Evolutionary conservation across 2,329 filamentous ascomycete species (phyloP).

Genomic region (Elsinoe perseae): DNA sequence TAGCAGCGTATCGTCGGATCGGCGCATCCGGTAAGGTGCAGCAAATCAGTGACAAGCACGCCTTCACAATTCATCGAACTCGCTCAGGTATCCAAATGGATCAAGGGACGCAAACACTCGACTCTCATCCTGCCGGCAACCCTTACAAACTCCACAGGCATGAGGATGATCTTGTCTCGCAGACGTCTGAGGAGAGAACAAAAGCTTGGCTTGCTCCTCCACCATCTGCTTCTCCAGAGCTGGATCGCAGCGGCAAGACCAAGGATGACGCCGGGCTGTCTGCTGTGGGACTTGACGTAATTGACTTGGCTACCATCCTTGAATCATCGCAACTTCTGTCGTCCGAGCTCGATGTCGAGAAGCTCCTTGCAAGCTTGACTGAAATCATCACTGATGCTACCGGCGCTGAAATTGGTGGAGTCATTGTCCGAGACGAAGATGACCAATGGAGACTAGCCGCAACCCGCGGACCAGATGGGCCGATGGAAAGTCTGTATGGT

Average conservation of each 20-base stretch:
- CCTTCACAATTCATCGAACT: conserved; percentile 57
- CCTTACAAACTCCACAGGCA: conserved; percentile 39
- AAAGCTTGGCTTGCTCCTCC: conserved; percentile 43
- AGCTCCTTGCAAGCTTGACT: conserved; percentile 71
- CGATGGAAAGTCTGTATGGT: conserved; percentile 39
- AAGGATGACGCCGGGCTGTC: conserved; percentile 54
- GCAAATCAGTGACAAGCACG: conserved; percentile 60
- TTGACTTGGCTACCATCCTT: conserved; percentile 70
- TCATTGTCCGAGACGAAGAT: conserved; percentile 63
- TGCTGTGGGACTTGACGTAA: conserved; percentile 64
- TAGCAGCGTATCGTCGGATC: conserved; percentile 60
- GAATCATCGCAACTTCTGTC: conserved; percentile 74
- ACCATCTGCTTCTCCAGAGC: conserved; percentile 27
- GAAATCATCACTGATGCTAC: conserved; percentile 73
- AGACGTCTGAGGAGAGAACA: conserved; percentile 40
- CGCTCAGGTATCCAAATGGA: conserved; percentile 55
- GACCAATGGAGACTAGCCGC: conserved; percentile 64
- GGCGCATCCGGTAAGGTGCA: conserved; percentile 63
- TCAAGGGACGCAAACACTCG: conserved; percentile 61
- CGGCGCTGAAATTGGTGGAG: conserved; percentile 64
- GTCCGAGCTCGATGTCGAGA: conserved; percentile 66
- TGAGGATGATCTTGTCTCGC: conserved; percentile 32
- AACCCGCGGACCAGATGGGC: conserved; percentile 62
- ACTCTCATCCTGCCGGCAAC: conserved; percentile 43
- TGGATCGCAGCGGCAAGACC: conserved; percentile 26